Base-by-base conservation (phyloP, 257 asterid genomes). In the Linderniella brevidens region DNA sequence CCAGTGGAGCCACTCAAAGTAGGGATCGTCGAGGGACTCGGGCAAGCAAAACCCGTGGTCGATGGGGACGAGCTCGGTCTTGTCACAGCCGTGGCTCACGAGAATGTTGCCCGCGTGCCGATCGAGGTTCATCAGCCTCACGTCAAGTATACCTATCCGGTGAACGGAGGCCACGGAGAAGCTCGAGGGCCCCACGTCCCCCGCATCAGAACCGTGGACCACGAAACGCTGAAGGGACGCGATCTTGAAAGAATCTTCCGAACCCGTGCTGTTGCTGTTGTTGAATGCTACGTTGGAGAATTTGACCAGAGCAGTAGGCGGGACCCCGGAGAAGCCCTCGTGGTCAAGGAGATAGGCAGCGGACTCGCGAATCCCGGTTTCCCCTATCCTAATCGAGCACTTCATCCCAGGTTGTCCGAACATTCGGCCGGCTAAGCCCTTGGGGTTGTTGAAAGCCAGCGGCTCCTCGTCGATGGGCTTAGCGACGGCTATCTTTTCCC, bases 401-500 rank as follows among this genome's bases (percentile, higher is more conserved):
- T 83, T 88, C 68, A 88, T 67, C 42, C 95, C 95, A 1, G 97
- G 97, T 35, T 83, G 97, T 45, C 97, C 97, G 13, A 83, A 55
- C 81, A 78, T 67, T 55, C 90, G 58, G 20, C 97, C 97, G 3
- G 77, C 92, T 55, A 80, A 67, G 50, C 97, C 93, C 60, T 88
- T 88, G 0, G 97, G 97, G 35, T 88, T 88, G 49, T 88, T 88
- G 67, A 88, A 67, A 11, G 95, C 97, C 17, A 88, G 64, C 25
- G 97, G 97, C 46, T 88, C 97, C 80, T 88, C 97, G 25, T 88
- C 97, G 18, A 81, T 64, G 0, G 97, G 97, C 75, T 88, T 88
- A 4, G 92, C 93, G 20, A 88, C 95, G 8, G 93, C 93, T 17
- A 88, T 62, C 16, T 66, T 65, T 19, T 67, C 76, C 4, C 92